Evolutionary conservation across 2,329 filamentous ascomycete genomes (phyloP), one percentile per base, ranked within the genome.

Genomic region (Beauveria brongniartii): DNA sequence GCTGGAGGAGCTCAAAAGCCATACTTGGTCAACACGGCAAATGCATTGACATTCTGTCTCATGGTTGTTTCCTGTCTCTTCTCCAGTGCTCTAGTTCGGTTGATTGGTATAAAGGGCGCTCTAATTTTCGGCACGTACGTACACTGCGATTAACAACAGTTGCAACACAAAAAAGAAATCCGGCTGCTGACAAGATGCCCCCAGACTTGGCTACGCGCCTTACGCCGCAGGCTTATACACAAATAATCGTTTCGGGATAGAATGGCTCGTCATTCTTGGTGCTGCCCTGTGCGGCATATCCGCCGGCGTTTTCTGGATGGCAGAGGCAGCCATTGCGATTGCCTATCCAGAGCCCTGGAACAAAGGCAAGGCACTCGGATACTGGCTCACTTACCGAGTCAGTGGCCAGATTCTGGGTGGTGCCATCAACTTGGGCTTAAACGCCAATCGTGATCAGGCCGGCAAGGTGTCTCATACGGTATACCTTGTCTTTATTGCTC

Each of bases 291-390:
- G 88, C 64, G 88, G 88, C 20, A 78, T 90, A 37, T 86, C 84
- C 0, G 88, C 88, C 0, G 88, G 88, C 0, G 77, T 91, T 0
- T 91, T 91, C 71, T 91, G 88, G 88, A 86, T 86, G 78, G 83
- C 87, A 0, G 88, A 91, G 72, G 86, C 86, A 0, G 87, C 88
- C 0, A 89, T 91, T 61, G 87, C 87, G 0, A 82, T 91, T 22
- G 80, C 84, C 0, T 91, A 91, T 64, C 87, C 88, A 0, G 88
- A 91, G 66, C 86, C 87, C 0, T 84, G 82, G 68, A 88, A 88
- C 53, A 80, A 82, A 58, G 86, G 85, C 0, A 80, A 80, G 18
- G 83, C 85, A 20, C 74, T 91, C 0, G 88, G 86, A 0, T 85
- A 87, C 67, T 91, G 88, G 88, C 77, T 90, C 4, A 78, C 75